phyloP scores from a whole-genome alignment of 805 yeast species.

The Monosporozyma aerobia region DNA sequence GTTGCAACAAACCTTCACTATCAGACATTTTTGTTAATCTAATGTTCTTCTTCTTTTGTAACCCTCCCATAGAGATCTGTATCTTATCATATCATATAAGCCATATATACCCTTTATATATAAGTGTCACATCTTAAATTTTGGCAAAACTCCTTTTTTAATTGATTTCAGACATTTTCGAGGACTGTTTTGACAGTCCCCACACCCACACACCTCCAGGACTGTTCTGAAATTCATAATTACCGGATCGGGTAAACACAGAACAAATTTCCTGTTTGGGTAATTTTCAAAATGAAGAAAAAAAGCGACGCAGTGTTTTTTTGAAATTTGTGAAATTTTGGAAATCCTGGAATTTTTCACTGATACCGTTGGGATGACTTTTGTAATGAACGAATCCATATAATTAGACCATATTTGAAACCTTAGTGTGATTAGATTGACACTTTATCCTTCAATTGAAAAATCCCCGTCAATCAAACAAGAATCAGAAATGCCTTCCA shows the following conservation, averaged over 20 bases:
- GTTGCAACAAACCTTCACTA: not conserved
- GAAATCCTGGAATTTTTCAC: not conserved
- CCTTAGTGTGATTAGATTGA: not conserved
- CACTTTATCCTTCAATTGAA: not conserved
- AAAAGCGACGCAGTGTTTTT: slow-evolving; percentile 1
- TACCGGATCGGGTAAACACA: not conserved
- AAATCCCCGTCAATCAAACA: slow-evolving; percentile 4
- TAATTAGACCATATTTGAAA: not conserved
- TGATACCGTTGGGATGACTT: not conserved
- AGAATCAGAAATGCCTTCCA: slow-evolving; percentile 78
- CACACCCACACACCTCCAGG: not conserved
- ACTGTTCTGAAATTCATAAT: not conserved
- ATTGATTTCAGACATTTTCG: not conserved
- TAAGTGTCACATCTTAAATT: not conserved
- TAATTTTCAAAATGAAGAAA: not conserved
- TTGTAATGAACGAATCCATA: not conserved
- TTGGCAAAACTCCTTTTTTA: not conserved
- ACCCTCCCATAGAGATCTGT: too few relatives aligned
- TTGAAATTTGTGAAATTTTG: not conserved
- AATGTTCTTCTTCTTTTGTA: too few relatives aligned
- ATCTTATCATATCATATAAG: not conserved
- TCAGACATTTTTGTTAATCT: not conserved
- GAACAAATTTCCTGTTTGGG: not conserved
- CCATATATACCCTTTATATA: not conserved
- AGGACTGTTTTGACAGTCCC: not conserved